Evolutionary conservation across 192 early-diverging fungal species (phyloP).

Genomic region (Chytriomyces confervae): DNA sequence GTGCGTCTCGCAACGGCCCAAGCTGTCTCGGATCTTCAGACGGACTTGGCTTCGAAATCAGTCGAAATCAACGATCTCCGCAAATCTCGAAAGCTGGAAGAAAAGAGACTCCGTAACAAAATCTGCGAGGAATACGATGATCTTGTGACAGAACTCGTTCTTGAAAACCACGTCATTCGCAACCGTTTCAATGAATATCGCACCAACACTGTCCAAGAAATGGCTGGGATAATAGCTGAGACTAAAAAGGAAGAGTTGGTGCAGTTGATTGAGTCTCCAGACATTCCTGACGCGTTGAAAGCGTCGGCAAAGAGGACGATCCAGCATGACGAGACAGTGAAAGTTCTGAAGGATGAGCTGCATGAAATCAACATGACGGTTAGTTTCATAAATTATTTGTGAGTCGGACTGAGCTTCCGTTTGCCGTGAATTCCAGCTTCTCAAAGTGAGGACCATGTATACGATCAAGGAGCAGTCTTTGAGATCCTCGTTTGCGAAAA

Average conservation of each 20-base stretch:
- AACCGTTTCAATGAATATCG: constrained; percentile 60
- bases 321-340: constrained; percentile 50
- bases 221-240: constrained; percentile 58
- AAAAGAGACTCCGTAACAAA: constrained; percentile 50
- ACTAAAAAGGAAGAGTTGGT: constrained; percentile 60
- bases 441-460: constrained; percentile 61
- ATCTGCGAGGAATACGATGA: constrained; percentile 64
- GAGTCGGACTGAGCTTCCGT: not conserved
- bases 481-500: constrained; percentile 50
- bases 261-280: constrained; percentile 45
- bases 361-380: constrained; percentile 62
- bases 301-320: constrained; percentile 44
- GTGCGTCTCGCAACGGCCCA: constrained; percentile 46
- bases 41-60: constrained; percentile 50
- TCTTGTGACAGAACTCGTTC: constrained; percentile 58
- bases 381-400: constrained; percentile 7
- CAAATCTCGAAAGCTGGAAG: constrained; percentile 53
- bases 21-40: constrained; percentile 42
- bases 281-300: constrained; percentile 49
- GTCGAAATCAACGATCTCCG: constrained; percentile 55
- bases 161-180: constrained; percentile 56
- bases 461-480: constrained; percentile 60
- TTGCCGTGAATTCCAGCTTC: constrained; percentile 30
- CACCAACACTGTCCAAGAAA: constrained; percentile 57
- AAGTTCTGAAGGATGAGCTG: constrained; percentile 46